A percentile compares a stretch with the other conserved stretches of the same genome.
Evolutionary conservation across 2,329 filamentous ascomycete species (phyloP).

Genomic region (Parasarocladium wereldwijsianum): DNA sequence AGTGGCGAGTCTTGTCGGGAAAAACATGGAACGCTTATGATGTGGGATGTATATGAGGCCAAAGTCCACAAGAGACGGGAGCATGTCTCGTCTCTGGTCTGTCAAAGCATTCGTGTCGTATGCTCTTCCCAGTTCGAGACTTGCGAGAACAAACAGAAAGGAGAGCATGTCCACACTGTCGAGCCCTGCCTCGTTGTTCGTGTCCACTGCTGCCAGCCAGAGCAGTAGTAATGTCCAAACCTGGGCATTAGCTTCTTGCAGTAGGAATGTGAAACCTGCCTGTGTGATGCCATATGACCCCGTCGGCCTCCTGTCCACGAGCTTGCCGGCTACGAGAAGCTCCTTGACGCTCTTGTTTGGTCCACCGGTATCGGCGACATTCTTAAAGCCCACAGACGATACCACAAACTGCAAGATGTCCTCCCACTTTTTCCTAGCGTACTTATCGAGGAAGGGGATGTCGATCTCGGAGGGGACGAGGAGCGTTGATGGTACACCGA

Average conservation of each 20-base stretch:
- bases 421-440: conserved; percentile 85
- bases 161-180: conserved; percentile 88
- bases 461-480: conserved; percentile 49
- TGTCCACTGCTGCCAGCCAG: conserved; percentile 74
- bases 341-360: conserved; percentile 72
- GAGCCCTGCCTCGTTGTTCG: conserved; percentile 43
- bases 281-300: conserved; percentile 73
- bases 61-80: conserved; percentile 83
- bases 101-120: conserved; percentile 81
- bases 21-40: conserved; percentile 49
- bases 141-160: conserved; percentile 91
- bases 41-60: conserved; percentile 70
- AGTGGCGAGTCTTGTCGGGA: conserved; percentile 85
- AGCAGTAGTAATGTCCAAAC: conserved; percentile 92
- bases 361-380: conserved; percentile 28
- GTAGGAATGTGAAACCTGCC: conserved; percentile 82
- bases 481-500: conserved; percentile 68
- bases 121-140: conserved; percentile 76
- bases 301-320: conserved; percentile 54
- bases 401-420: conserved; percentile 94
- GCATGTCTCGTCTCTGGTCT: conserved; percentile 68
- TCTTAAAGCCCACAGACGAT: conserved; percentile 48
- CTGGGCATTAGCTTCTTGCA: conserved; percentile 92
- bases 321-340: conserved; percentile 63
- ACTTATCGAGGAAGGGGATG: conserved; percentile 63